Evolutionary conservation across 2,329 filamentous ascomycete species (phyloP).

Genomic region (Penicillium sp.): DNA sequence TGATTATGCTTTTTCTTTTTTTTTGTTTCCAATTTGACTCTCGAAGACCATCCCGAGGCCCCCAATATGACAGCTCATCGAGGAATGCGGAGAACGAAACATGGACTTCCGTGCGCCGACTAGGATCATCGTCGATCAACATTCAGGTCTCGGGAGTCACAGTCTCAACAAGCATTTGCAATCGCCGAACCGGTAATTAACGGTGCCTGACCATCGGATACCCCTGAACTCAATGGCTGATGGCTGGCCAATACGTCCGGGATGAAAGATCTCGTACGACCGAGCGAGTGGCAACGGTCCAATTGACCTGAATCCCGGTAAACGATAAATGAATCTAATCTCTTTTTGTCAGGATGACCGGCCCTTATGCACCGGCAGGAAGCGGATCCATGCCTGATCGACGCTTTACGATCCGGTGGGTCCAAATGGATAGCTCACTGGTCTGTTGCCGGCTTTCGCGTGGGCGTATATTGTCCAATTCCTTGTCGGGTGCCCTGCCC

Average conservation of each 20-base stretch:
- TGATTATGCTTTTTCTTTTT: too few species aligned
- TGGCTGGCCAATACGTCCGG: constrained; percentile 4
- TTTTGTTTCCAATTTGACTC: too few species aligned
- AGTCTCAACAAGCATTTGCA: background rate
- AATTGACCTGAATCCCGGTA: constrained; percentile 10
- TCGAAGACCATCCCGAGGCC: too few species aligned
- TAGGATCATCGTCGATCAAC: too few species aligned
- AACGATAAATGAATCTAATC: constrained; percentile 6
- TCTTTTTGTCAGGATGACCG: constrained; percentile 9
- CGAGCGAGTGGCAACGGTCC: constrained; percentile 3
- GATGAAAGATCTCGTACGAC: constrained; percentile 2
- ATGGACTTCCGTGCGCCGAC: background rate
- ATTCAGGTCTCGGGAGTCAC: too few species aligned
- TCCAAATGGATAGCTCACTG: background rate
- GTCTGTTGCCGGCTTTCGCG: constrained; percentile 6
- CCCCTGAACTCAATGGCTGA: background rate
- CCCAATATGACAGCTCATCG: constrained; percentile 7
- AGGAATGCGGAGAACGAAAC: constrained; percentile 5
- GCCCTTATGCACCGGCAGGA: constrained; percentile 6
- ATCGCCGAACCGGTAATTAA: constrained; percentile 1
- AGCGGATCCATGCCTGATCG: constrained; percentile 18
- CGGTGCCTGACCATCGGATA: background rate
- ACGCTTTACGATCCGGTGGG: constrained; percentile 18
- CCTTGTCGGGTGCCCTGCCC: constrained; percentile 4
- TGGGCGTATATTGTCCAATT: constrained; percentile 12